Conservation (phyloP, 2,329 filamentous ascomycete genomes). For the Aspergillus hiratsukae region DNA sequence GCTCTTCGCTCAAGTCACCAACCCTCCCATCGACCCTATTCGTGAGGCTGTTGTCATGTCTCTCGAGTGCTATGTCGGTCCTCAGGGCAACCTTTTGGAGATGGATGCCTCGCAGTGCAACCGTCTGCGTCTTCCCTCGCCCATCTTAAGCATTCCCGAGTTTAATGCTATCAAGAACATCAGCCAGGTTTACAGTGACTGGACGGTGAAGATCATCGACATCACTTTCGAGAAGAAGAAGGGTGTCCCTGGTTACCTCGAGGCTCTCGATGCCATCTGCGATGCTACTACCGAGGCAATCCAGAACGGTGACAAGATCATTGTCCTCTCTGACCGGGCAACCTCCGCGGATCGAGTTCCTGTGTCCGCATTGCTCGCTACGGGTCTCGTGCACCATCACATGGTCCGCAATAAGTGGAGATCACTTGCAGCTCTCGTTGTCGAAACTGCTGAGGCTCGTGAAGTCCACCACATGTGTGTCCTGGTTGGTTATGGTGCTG, state of each 20-base stretch:
- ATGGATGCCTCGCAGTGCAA: conserved; percentile 89
- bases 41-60: conserved; percentile 98
- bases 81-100: conserved; percentile 89
- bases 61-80: conserved; percentile 90
- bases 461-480: conserved; percentile 99
- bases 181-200: conserved; percentile 64
- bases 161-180: conserved; percentile 85
- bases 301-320: conserved; percentile 74
- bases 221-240: conserved; percentile 87
- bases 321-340: conserved; percentile 84
- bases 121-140: conserved; percentile 78
- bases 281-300: conserved; percentile 79
- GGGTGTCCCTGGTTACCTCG: conserved; percentile 77
- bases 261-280: conserved; percentile 84
- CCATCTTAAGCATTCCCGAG: conserved; percentile 82
- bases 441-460: conserved; percentile 91
- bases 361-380: conserved; percentile 81
- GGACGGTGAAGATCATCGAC: conserved; percentile 87
- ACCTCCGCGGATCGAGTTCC: conserved; percentile 77
- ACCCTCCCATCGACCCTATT: conserved; percentile 95
- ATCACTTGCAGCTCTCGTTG: conserved; percentile 76
- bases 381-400: conserved; percentile 92
- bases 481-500: conserved; percentile 89
- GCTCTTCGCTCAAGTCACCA: conserved; percentile 96
- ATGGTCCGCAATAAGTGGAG: conserved; percentile 94